These are phyloP conservation scores for Ustilago crameri DNA, from an alignment of 1,284 basidiomycete genomes.

Conservation along the genomic window DNA sequence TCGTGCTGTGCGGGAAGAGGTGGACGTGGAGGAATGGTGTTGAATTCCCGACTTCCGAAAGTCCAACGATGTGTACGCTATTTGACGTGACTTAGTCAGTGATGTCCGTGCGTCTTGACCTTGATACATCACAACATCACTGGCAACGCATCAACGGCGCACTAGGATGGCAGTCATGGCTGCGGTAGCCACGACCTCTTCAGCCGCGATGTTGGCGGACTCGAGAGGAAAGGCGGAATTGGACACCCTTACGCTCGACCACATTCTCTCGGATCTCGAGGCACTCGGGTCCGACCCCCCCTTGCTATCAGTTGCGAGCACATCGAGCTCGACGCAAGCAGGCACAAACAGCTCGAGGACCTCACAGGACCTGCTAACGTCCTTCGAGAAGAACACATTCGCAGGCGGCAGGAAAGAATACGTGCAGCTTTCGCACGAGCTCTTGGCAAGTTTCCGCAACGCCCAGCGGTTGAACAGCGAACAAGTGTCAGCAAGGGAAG, in stretches of 20 bases:
- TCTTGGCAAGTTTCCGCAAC: conserved; percentile 10
- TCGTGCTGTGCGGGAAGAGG: neutral
- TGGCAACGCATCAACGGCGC: no score
- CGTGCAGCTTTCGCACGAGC: conserved; percentile 23
- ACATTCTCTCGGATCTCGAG: conserved; percentile 29
- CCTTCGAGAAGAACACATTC: conserved; percentile 6
- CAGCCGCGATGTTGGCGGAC: neutral
- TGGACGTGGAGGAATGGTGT: no score
- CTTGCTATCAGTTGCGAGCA: conserved; percentile 9
- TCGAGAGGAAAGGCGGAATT: conserved; percentile 7
- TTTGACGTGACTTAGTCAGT: no score
- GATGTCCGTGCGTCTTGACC: no score
- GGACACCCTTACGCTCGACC: conserved; percentile 25
- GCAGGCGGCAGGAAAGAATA: conserved; percentile 8
- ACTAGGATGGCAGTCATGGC: conserved; percentile 3
- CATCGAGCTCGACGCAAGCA: conserved; percentile 1
- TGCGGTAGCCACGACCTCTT: neutral
- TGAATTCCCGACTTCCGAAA: conserved; percentile 6
- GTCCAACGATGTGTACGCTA: no score
- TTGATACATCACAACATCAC: no score
- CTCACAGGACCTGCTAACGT: neutral
- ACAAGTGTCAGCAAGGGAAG: conserved; percentile 19
- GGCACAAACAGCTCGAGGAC: neutral
- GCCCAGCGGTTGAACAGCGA: conserved; percentile 32
- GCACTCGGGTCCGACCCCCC: neutral